These are phyloP conservation scores for Mycena chlorophos DNA, from an alignment of 768 basidiomycete genomes.

Conservation along the genomic window DNA sequence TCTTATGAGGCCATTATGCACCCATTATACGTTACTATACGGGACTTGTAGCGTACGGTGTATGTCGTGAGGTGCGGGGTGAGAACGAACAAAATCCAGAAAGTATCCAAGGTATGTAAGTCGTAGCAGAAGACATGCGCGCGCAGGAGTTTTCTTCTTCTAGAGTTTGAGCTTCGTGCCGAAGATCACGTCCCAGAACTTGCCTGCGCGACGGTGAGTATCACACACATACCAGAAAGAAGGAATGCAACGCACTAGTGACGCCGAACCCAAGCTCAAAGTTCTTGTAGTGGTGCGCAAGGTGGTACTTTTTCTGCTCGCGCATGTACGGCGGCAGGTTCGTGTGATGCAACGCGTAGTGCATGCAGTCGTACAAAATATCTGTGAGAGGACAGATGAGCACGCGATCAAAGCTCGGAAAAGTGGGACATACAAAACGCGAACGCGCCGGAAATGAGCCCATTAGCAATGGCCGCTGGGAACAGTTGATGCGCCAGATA, in stretches of 20 bases:
- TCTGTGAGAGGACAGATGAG: conserved; percentile 43
- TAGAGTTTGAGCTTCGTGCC: conserved; percentile 75
- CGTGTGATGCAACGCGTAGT: conserved; percentile 92
- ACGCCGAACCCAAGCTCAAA: conserved; percentile 97
- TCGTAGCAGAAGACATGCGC: no score
- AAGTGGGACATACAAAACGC: conserved; percentile 59
- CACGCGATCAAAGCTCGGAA: not conserved
- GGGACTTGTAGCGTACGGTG: no score
- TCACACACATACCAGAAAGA: not conserved
- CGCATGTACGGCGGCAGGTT: conserved; percentile 81
- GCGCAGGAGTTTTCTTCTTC: conserved; percentile 8
- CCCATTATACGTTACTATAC: no score
- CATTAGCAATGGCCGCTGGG: conserved; percentile 84
- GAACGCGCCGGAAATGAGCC: conserved; percentile 83
- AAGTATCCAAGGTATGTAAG: no score
- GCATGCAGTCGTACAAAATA: conserved; percentile 85
- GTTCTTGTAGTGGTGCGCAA: conserved; percentile 98
- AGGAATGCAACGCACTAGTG: conserved; percentile 59
- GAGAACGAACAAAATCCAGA: no score
- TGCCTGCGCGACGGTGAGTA: conserved; percentile 46
- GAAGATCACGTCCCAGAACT: conserved; percentile 93
- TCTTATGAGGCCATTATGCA: no score
- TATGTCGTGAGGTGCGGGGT: no score
- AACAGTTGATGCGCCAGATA: conserved; percentile 79
- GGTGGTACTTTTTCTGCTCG: conserved; percentile 96